Conservation (phyloP, 768 basidiomycete species). For the Tubosaeta brunneosetosa region DNA sequence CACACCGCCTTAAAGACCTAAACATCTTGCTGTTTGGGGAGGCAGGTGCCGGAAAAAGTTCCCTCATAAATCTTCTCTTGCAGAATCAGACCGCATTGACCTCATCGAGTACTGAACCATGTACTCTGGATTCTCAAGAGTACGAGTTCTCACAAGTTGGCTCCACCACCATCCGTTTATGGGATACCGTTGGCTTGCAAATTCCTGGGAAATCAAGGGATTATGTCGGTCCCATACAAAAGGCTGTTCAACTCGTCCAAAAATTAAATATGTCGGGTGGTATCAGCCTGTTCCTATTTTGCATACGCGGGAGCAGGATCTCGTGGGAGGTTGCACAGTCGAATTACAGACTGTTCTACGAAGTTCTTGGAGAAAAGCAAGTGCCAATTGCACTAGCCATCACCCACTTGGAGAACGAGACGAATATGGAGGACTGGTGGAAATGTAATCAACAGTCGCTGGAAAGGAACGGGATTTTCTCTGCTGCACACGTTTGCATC, state of each 20-base stretch:
- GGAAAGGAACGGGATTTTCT: constrained; percentile 16
- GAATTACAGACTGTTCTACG: constrained; percentile 24
- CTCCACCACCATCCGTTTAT: constrained; percentile 22
- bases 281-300: constrained; percentile 38
- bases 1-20: constrained; percentile 15
- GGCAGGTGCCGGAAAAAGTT: constrained; percentile 23
- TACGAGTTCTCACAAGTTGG: constrained; percentile 31
- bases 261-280: constrained; percentile 30
- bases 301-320: constrained; percentile 37
- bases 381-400: constrained; percentile 39
- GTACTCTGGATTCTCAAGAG: constrained; percentile 29
- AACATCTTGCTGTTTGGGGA: constrained; percentile 41
- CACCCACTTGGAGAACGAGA: constrained; percentile 36
- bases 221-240: constrained; percentile 27
- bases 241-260: constrained; percentile 32
- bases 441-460: constrained; percentile 18
- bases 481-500: constrained; percentile 30
- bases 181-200: constrained; percentile 33
- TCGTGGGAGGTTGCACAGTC: constrained; percentile 22
- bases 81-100: constrained; percentile 20
- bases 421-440: constrained; percentile 35
- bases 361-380: constrained; percentile 25
- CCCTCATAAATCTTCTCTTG: constrained; percentile 26
- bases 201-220: constrained; percentile 23
- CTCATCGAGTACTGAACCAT: constrained; percentile 25